A percentile compares a stretch with the other conserved stretches of the same genome.
phyloP scores from a whole-genome alignment of 768 basidiomycete genomes.

The Scleroderma citrinum region DNA sequence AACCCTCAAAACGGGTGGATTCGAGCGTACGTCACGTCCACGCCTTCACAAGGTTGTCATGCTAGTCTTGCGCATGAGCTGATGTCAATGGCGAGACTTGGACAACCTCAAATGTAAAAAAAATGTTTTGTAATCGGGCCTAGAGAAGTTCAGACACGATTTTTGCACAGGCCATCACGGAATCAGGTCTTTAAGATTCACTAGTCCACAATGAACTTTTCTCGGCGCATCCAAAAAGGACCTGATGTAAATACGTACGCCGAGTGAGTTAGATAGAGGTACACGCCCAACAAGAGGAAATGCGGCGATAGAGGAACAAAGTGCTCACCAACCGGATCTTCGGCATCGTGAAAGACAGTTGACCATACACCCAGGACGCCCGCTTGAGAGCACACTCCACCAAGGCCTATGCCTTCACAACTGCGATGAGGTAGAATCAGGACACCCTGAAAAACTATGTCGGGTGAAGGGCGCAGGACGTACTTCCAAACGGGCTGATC shows the following conservation, averaged over 20 bases:
- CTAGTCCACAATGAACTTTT: conserved; percentile 19
- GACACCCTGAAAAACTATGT: not conserved
- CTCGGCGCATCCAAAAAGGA: conserved; percentile 26
- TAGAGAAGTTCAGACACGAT: too few species aligned
- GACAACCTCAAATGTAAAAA: too few species aligned
- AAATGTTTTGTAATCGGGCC: too few species aligned
- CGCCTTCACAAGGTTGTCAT: too few species aligned
- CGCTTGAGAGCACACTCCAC: conserved; percentile 50
- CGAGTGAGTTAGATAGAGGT: not conserved
- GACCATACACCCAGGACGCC: conserved; percentile 56
- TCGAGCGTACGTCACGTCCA: too few species aligned
- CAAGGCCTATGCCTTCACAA: conserved; percentile 58
- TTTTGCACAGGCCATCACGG: too few species aligned
- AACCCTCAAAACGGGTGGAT: too few species aligned
- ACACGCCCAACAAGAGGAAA: not conserved
- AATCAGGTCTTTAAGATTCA: not conserved
- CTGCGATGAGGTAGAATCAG: conserved; percentile 26
- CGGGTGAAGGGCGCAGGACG: conserved; percentile 9
- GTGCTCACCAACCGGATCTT: conserved; percentile 41
- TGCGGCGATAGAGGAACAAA: too few species aligned
- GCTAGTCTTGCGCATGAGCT: too few species aligned
- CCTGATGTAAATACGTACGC: conserved; percentile 7
- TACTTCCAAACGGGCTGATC: conserved; percentile 51
- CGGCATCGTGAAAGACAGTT: conserved; percentile 39
- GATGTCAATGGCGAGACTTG: too few species aligned